Percentiles rank a stretch among this genome's conserved stretches.
phyloP scores from a whole-genome alignment of 169 alveolate species.

The Plasmodium sp. region DNA sequence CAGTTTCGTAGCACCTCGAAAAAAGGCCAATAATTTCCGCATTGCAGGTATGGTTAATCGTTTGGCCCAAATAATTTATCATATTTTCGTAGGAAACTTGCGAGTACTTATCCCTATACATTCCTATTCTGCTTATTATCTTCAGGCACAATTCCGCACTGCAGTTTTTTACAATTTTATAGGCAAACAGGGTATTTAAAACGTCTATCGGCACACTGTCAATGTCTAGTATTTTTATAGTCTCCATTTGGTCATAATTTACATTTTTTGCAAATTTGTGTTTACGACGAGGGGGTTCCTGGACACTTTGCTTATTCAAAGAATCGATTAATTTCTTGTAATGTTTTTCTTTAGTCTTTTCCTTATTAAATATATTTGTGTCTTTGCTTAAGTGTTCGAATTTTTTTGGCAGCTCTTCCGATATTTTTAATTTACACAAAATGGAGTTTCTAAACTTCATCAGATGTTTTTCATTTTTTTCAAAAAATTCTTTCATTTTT shows the following conservation, averaged over 20 bases:
- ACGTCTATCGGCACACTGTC: conserved; percentile 80
- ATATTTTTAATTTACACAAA: conserved; percentile 65
- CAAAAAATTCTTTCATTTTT: conserved; percentile 68
- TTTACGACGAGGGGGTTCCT: conserved; percentile 17
- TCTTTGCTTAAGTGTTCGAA: conserved; percentile 57
- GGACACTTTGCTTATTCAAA: neutral
- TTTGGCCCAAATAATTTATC: conserved; percentile 75
- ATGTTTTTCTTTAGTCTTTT: conserved; percentile 44
- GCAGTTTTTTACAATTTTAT: conserved; percentile 82
- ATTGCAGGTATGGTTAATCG: conserved; percentile 74
- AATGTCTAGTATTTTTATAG: conserved; percentile 79
- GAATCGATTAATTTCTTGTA: conserved; percentile 48
- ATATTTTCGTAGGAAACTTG: conserved; percentile 82
- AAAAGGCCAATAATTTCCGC: conserved; percentile 85
- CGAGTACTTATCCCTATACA: conserved; percentile 80
- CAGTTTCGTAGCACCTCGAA: conserved; percentile 83
- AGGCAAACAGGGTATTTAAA: conserved; percentile 81
- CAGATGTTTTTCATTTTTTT: conserved; percentile 40
- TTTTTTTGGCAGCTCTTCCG: conserved; percentile 56
- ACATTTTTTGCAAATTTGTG: conserved; percentile 50
- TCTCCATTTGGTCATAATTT: conserved; percentile 59
- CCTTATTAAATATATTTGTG: conserved; percentile 2
- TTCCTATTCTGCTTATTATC: conserved; percentile 81
- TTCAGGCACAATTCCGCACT: conserved; percentile 83
- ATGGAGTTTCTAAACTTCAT: conserved; percentile 41